phyloP scores from a whole-genome alignment of 805 yeast genomes.

The Ascoidea rubescens region DNA sequence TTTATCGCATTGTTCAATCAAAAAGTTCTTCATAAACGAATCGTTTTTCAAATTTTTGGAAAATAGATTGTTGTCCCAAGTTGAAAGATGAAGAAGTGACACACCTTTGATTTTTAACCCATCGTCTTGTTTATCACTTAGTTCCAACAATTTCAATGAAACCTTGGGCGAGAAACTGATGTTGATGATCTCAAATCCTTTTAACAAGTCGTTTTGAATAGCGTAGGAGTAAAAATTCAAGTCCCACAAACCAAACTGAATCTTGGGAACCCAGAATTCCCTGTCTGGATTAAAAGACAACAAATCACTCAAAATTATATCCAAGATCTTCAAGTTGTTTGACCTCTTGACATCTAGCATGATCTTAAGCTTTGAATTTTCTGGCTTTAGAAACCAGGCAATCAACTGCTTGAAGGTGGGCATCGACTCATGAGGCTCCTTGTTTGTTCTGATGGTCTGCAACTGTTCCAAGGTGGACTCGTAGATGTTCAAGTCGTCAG shows the following conservation, averaged over 20 bases:
- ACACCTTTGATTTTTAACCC: constrained; percentile 6
- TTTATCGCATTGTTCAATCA: background rate
- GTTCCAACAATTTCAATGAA: constrained; percentile 13
- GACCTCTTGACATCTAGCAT: constrained; percentile 51
- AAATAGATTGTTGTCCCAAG: constrained; percentile 11
- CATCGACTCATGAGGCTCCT: constrained; percentile 20
- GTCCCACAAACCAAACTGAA: constrained; percentile 25
- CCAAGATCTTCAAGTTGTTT: constrained; percentile 31
- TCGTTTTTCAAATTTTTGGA: background rate
- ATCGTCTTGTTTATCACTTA: constrained; percentile 12
- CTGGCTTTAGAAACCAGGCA: constrained; percentile 24
- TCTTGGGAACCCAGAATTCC: constrained; percentile 19
- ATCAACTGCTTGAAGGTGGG: constrained; percentile 19
- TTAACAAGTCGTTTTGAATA: constrained; percentile 10
- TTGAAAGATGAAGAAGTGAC: constrained; percentile 13
- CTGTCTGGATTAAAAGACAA: constrained; percentile 5
- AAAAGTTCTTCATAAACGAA: background rate
- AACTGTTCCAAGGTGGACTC: constrained; percentile 16
- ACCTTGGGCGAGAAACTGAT: constrained; percentile 17
- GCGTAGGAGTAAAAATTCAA: constrained; percentile 16
- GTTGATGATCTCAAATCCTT: constrained; percentile 16
- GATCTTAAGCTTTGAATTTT: constrained; percentile 48
- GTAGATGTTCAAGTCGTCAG: constrained; percentile 16
- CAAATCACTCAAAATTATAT: constrained; percentile 15
- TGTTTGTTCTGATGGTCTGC: constrained; percentile 15